Evolutionary conservation across 441 rosid species (phyloP), one percentile per base, ranked within the genome.

Genomic region (Daphne laureola): DNA sequence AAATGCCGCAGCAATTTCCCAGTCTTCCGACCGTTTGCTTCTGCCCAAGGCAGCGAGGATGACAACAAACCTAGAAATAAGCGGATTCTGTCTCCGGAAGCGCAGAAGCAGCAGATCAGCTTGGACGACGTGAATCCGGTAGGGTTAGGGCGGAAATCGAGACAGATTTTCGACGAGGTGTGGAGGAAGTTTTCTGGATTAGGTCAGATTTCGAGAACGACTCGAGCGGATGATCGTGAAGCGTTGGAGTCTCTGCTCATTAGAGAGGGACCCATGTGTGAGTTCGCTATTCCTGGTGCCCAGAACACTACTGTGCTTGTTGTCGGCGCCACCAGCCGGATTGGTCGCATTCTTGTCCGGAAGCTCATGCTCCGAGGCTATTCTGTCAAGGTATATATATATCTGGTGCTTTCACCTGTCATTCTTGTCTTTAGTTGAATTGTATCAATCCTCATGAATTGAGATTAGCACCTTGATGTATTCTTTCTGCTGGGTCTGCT

Each of bases 331-430:
- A 92, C 96, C 61, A 86, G 98, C 65, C 73, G 97, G 46, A 86
- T 89, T 62, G 98, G 98, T 17, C 93, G 96, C 53, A 81, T 92
- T 26, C 81, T 92, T 44, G 85, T 92, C 58, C 81, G 98, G 55
- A 86, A 92, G 79, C 97, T 92, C 59, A 83, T 85, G 94, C 92
- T 92, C 64, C 72, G 97, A 63, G 97, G 98, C 55, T 92, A 89
- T 69, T 63, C 79, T 26, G 97, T 92, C 64, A 92, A 86, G 96
- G 91, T 87, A 61, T 26, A 2, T 21, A 21, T 21, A 2, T 21
- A 21, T 21, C 12, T 61, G 16, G 2, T 14, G 36, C n/a, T 21
- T 8, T 45, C 53, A 5, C 21, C 44, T 15, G 13, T 49, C 55
- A 43, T 15, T 55, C 15, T 46, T 43, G 18, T 8, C 8, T 17